Base-by-base conservation (phyloP, 2,329 filamentous ascomycete species). In the Tolypocladium pustulatum region DNA sequence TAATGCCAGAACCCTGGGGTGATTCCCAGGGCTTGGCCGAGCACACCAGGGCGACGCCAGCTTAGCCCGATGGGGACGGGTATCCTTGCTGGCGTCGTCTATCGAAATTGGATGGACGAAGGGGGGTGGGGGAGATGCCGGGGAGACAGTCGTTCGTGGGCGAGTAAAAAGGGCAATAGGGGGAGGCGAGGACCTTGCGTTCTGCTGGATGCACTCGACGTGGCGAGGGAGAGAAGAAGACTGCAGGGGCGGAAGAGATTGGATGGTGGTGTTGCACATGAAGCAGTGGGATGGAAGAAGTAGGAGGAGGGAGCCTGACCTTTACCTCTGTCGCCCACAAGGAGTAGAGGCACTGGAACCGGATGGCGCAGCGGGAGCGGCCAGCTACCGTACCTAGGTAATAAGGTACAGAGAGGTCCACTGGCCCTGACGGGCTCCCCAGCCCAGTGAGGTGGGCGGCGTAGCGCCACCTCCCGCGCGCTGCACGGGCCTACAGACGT, bases 21-120 rank as follows among this genome's bases (percentile, higher is more conserved):
- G 17, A 51, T 32, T 52, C 15, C 46, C 15, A 20, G 7, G n/a
- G 25, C 25, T 17, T n/a, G 17, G 49, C 30, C 27, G 36, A 37
- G 32, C 32, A 22, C 52, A 15, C 52, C 20, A 22, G 36, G n/a
- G 52, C 52, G n/a, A 25, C 5, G 52, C 54, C 38, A 30, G 37
- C 20, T 20, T 36, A 36, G 57, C 52, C 38, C n/a, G 36, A 43
- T 58, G 22, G 34, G 40, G 38, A 22, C 37, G 22, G 40, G 41
- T 6, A 54, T 38, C 57, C 57, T 30, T 58, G 57, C 57, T 46
- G 49, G 57, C 49, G 51, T 54, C 20, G 17, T 58, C 12, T 37
- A 51, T 58, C 57, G 57, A 58, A 58, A 58, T 55, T 58, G n/a
- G 38, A 5, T 32, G 8, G 34, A 6, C 17, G 20, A 52, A 46